Evolutionary conservation across 208 protist species (phyloP), one percentile per base, ranked within the genome.

Genomic region (Acanthamoeba culbertsoni): DNA sequence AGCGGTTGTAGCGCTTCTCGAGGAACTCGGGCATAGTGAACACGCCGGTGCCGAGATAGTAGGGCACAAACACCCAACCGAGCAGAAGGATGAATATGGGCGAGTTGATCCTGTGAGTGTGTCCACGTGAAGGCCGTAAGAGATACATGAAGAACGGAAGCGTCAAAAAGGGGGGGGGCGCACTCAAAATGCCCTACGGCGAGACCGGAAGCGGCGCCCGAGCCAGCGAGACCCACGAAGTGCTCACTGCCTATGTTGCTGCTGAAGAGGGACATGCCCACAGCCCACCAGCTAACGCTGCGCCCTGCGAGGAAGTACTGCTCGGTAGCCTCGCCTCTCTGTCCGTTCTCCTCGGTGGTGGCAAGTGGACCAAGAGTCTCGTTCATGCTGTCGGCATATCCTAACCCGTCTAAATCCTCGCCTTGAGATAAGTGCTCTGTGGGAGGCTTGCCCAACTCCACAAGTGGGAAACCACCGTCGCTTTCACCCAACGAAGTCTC

Each of bases 201-300:
- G 18, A 92, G 86, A 2, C 86, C 86, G 23, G 40, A 59, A 10
- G 86, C 86, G 6, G 86, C 86, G 18, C 86, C 86, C 4, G 86
- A 79, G 26, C 86, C 86, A 40, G 86, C 86, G 23, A 92, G 57
- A 90, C 88, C 88, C 7, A 92, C 51, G 40, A 92, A 92, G 63
- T 92, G 88, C 28, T 92, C 88, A 26, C 88, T 92, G 88, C 88
- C 88, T 33, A 92, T 92, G 88, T 92, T 92, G 88, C 18, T 35
- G 88, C 40, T 57, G 43, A 92, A 92, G 57, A 92, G 59, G 88
- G 62, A 79, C 62, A 92, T 71, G 43, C 88, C 88, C 1, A 92
- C 88, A 2, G 88, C 88, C 88, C 88, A 92, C 57, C 57, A 92
- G 18, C 40, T 28, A 5, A 92, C 46, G 35, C 42, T 77, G 2